phyloP scores from a whole-genome alignment of 129 eudicot genomes.

The Artemisia tridentata region DNA sequence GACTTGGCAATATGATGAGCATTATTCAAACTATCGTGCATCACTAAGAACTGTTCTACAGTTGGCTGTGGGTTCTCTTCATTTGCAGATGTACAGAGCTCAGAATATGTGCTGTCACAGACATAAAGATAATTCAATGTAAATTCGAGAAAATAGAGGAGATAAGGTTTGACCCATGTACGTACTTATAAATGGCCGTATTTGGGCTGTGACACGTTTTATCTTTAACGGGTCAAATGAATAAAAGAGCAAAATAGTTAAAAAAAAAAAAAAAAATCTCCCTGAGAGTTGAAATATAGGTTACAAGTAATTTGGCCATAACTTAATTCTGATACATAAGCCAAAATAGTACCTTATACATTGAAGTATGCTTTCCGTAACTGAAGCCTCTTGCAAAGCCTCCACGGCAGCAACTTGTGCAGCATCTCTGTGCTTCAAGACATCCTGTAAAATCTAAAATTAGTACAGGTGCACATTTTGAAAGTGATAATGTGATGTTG shows the following conservation, averaged over 20 bases:
- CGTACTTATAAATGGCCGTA: no score
- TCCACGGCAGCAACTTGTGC: conserved; percentile 55
- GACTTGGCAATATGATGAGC: conserved; percentile 47
- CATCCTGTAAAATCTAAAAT: background rate
- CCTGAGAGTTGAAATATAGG: background rate
- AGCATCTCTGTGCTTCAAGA: conserved; percentile 1
- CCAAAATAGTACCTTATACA: conserved; percentile 59
- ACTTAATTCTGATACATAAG: background rate
- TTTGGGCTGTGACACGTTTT: background rate
- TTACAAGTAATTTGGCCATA: background rate
- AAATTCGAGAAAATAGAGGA: background rate
- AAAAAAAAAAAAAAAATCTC: no score
- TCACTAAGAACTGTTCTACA: conserved; percentile 71
- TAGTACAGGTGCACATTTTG: background rate
- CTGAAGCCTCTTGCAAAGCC: conserved; percentile 87
- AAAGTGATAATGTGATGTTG: background rate
- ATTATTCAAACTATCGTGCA: conserved; percentile 50
- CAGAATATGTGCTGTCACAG: conserved; percentile 61
- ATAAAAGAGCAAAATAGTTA: background rate
- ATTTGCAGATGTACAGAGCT: conserved; percentile 61
- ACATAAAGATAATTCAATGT: background rate
- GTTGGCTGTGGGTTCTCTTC: conserved; percentile 81
- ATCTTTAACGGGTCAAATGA: conserved; percentile 3
- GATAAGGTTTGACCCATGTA: background rate
- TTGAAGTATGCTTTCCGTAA: conserved; percentile 65